Evolutionary conservation across 106 monocot genomes (phyloP).

Genomic region (Allium fistulosum): DNA sequence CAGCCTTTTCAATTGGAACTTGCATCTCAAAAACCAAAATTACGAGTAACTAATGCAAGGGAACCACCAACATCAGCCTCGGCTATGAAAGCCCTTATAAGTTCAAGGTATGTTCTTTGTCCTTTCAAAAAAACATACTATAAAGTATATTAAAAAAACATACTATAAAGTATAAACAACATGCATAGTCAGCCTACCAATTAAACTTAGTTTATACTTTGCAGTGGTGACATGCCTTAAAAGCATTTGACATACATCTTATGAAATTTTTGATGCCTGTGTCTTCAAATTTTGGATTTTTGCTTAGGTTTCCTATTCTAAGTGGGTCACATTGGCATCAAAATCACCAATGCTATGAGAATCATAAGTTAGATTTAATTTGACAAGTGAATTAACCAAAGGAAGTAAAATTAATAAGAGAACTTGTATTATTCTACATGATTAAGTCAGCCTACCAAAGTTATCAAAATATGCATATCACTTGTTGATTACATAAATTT

Average conservation of each 20-base stretch:
- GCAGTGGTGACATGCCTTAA: constrained; percentile 56
- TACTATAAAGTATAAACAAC: too few relatives aligned
- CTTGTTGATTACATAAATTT: too few relatives aligned
- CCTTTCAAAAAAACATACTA: too few relatives aligned
- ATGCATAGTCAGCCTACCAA: too few relatives aligned
- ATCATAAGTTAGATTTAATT: too few relatives aligned
- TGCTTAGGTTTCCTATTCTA: constrained; percentile 49
- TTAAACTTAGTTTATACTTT: constrained; percentile 14
- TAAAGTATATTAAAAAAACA: too few relatives aligned
- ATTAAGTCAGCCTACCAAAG: too few relatives aligned
- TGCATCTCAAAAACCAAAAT: constrained; percentile 65
- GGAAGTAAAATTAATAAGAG: too few relatives aligned
- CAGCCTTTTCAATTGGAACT: constrained; percentile 90
- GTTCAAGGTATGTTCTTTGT: constrained; percentile 18
- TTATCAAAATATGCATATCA: too few relatives aligned
- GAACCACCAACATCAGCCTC: constrained; percentile 12
- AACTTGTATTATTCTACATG: too few relatives aligned
- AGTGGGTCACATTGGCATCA: constrained; percentile 75
- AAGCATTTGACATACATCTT: constrained; percentile 67
- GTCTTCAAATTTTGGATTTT: constrained; percentile 50
- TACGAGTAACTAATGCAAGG: constrained; percentile 66
- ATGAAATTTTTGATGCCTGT: constrained; percentile 45
- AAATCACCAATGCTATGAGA: constrained; percentile 74
- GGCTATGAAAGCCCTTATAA: not conserved
- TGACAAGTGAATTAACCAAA: too few relatives aligned